A percentile compares a stretch with the other conserved stretches of the same genome.
Evolutionary conservation across 225 moss, liverwort and hornwort genomes (phyloP).

Genomic region (Pleurozium schreberi): DNA sequence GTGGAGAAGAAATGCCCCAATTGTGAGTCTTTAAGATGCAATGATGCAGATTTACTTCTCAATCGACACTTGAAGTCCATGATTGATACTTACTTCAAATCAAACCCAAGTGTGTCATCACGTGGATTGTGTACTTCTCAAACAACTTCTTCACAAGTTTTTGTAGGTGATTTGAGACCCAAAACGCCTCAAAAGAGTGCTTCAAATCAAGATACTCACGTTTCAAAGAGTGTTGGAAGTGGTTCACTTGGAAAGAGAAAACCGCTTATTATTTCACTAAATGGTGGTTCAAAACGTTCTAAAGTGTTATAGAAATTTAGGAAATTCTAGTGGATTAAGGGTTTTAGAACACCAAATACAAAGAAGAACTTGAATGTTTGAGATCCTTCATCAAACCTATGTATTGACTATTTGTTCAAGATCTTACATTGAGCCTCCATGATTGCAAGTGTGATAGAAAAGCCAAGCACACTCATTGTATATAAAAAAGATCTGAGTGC

Average conservation of each 20-base stretch:
- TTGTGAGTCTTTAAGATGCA: background rate
- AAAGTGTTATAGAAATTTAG: background rate
- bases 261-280: background rate
- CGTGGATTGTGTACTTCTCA: background rate
- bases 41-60: background rate
- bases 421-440: background rate
- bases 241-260: background rate
- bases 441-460: background rate
- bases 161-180: background rate
- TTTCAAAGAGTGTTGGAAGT: no score
- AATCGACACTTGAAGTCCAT: background rate
- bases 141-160: background rate
- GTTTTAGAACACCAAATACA: no score
- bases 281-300: background rate
- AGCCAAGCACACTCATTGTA: no score
- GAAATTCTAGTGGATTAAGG: accelerated
- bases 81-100: background rate
- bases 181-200: background rate
- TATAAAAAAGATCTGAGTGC: no score
- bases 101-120: background rate
- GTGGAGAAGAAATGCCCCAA: background rate
- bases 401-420: no score
- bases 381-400: no score
- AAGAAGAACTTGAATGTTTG: no score
- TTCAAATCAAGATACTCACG: background rate